Evolutionary conservation across 1,139 yeast species (phyloP).

Genomic region (Meyerozyma smithsonii): DNA sequence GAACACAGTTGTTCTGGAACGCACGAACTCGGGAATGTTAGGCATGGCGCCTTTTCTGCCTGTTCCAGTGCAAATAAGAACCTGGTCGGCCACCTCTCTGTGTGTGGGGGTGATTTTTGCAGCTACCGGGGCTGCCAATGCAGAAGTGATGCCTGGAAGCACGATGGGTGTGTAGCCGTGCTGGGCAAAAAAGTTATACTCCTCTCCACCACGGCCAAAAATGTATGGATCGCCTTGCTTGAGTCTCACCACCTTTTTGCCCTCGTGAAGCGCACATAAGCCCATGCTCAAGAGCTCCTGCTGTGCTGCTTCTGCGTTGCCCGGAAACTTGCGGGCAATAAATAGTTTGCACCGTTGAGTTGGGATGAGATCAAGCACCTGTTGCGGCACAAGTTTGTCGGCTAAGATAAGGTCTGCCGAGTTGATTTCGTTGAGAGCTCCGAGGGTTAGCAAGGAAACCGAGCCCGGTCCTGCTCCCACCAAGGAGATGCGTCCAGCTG

Average conservation of each 20-base stretch:
- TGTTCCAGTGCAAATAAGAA: constrained; percentile 89
- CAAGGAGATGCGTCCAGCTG: constrained; percentile 70
- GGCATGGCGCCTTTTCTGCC: constrained; percentile 87
- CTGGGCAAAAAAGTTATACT: constrained; percentile 58
- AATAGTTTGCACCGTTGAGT: constrained; percentile 59
- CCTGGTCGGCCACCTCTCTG: constrained; percentile 89
- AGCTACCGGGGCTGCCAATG: constrained; percentile 84
- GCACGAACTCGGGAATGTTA: constrained; percentile 66
- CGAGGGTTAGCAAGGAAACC: constrained; percentile 73
- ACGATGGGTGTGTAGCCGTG: constrained; percentile 73
- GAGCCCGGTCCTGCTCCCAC: constrained; percentile 97
- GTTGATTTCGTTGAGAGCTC: constrained; percentile 77
- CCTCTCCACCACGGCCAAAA: constrained; percentile 97
- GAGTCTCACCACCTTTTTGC: constrained; percentile 77
- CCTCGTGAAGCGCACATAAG: constrained; percentile 54
- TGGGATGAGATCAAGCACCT: constrained; percentile 79
- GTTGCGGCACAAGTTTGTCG: constrained; percentile 89
- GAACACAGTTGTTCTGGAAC: constrained; percentile 76
- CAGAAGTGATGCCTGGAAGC: constrained; percentile 86
- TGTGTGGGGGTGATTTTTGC: constrained; percentile 89
- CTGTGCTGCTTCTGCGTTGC: constrained; percentile 94
- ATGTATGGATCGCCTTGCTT: constrained; percentile 98
- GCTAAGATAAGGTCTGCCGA: constrained; percentile 82
- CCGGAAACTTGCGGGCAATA: constrained; percentile 93
- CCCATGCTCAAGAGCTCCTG: constrained; percentile 74